These are phyloP conservation scores for Metschnikowia amazonensis DNA, from an alignment of 805 yeast species.

Conservation along the genomic window DNA sequence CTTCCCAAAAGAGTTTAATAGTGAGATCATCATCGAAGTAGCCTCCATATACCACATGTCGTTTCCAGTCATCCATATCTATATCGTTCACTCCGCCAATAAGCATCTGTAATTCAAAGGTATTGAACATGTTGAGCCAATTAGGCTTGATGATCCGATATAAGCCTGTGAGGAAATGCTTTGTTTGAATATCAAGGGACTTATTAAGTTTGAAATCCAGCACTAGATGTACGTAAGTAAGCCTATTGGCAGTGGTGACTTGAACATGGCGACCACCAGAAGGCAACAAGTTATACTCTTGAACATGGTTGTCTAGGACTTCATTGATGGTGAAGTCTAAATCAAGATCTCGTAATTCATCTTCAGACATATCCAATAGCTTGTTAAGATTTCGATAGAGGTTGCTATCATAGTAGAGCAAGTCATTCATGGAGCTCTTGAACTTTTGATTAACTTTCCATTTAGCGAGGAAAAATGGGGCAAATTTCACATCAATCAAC, in stretches of 20 bases:
- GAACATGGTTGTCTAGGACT: constrained; percentile 32
- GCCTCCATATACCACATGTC: constrained; percentile 56
- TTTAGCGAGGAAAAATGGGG: constrained; percentile 75
- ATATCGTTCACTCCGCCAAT: constrained; percentile 67
- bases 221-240: constrained; percentile 71
- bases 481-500: constrained; percentile 76
- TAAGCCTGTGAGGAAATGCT: constrained; percentile 66
- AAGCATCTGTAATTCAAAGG: constrained; percentile 77
- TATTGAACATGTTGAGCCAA: constrained; percentile 84
- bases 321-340: constrained; percentile 65
- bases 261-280: constrained; percentile 53
- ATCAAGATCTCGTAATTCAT: constrained; percentile 56
- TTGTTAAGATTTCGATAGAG: constrained; percentile 63
- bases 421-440: constrained; percentile 73
- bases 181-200: constrained; percentile 54
- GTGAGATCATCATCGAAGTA: constrained; percentile 55
- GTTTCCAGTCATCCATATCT: constrained; percentile 63
- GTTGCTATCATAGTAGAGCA: constrained; percentile 64
- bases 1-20: constrained; percentile 66
- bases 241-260: constrained; percentile 59
- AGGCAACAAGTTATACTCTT: constrained; percentile 51
- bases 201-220: constrained; percentile 77
- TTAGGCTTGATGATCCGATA: constrained; percentile 60
- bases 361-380: constrained; percentile 50
- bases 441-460: constrained; percentile 47